A percentile compares a stretch with the other conserved stretches of the same genome.
Conservation (phyloP, 179 eudicot genomes). For the Camellia oleifera region DNA sequence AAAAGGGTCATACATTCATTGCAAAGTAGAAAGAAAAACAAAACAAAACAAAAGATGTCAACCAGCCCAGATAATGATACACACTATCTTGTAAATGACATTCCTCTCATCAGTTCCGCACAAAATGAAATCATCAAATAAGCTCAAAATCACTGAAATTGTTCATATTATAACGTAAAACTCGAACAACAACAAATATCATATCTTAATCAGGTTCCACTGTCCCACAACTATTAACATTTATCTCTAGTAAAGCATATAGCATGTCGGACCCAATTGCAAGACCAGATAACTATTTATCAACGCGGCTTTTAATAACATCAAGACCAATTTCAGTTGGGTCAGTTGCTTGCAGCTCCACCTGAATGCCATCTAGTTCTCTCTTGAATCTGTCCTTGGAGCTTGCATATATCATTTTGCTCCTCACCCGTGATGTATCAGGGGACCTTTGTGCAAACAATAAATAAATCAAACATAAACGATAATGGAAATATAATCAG, state of each 20-base stretch:
- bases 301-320: background rate
- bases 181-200: conserved; percentile 17
- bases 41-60: background rate
- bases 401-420: conserved; percentile 13
- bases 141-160: conserved; percentile 11
- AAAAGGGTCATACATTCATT: background rate
- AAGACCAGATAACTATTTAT: background rate
- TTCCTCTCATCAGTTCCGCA: background rate
- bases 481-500: too few relatives aligned
- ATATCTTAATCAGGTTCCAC: conserved; percentile 11
- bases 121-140: conserved; percentile 7
- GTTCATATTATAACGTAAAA: background rate
- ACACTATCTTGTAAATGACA: background rate
- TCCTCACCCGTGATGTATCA: conserved; percentile 13
- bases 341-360: conserved; percentile 9
- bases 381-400: conserved; percentile 10
- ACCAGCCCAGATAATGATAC: background rate
- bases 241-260: conserved; percentile 6
- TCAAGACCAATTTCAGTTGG: conserved; percentile 8
- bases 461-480: background rate
- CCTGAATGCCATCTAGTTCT: conserved; percentile 9
- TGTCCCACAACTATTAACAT: conserved; percentile 26
- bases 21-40: background rate
- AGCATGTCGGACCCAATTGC: background rate
- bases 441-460: conserved; percentile 1